phyloP scores from a whole-genome alignment of 2,329 filamentous ascomycete genomes.

The Aspergillus tanneri region DNA sequence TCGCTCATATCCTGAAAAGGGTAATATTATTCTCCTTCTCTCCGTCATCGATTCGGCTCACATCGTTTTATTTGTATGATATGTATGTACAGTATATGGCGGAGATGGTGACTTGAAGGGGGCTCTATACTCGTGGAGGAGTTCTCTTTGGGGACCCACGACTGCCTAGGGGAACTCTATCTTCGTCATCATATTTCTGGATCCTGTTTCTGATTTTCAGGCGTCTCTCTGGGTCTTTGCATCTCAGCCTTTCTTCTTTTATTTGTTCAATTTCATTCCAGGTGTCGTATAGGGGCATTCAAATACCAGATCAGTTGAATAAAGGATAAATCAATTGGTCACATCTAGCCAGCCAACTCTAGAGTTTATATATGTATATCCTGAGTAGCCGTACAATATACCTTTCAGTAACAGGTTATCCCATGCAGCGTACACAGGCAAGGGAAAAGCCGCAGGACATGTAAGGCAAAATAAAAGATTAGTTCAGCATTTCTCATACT shows the following conservation, averaged over 20 bases:
- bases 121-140: neutral
- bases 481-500: too few species aligned
- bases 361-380: too few species aligned
- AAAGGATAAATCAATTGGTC: slow-evolving; percentile 1
- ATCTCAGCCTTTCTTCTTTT: slow-evolving; percentile 15
- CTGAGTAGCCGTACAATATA: too few species aligned
- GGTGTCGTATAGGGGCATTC: neutral
- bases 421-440: too few species aligned
- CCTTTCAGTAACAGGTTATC: too few species aligned
- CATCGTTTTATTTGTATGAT: slow-evolving; percentile 18
- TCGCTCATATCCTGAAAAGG: neutral
- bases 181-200: slow-evolving; percentile 1
- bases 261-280: neutral
- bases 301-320: neutral
- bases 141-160: neutral
- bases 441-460: too few species aligned
- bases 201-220: slow-evolving; percentile 13
- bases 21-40: neutral
- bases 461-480: too few species aligned
- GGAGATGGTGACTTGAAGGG: slow-evolving; percentile 6
- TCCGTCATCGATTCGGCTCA: slow-evolving; percentile 2
- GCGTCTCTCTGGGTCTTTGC: slow-evolving; percentile 19
- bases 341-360: too few species aligned
- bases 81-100: slow-evolving; percentile 18
- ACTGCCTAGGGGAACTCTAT: neutral